Evolutionary conservation across 2,329 filamentous ascomycete species (phyloP).

Genomic region (Trichophaea hybrida): DNA sequence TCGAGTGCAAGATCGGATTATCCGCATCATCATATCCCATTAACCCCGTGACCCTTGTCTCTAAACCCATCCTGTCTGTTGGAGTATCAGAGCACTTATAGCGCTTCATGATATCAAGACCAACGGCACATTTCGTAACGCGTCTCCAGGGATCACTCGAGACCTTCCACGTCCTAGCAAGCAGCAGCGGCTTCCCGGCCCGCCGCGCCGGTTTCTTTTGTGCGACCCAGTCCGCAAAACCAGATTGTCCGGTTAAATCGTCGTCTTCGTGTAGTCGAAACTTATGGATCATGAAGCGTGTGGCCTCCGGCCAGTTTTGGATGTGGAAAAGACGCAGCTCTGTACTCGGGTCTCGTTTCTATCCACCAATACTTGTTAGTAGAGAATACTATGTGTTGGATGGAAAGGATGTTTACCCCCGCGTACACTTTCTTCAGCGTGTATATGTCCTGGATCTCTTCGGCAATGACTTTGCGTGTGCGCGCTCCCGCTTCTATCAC

Average conservation of each 20-base stretch:
- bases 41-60: slow-evolving; percentile 35
- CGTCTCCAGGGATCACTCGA: slow-evolving; percentile 40
- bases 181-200: slow-evolving; percentile 40
- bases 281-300: slow-evolving; percentile 37
- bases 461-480: slow-evolving; percentile 35
- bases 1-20: neutral
- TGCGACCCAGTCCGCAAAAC: slow-evolving; percentile 37
- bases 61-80: slow-evolving; percentile 28
- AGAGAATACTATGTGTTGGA: neutral
- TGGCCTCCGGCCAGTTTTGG: slow-evolving; percentile 41
- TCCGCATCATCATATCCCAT: slow-evolving; percentile 32
- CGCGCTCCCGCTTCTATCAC: slow-evolving; percentile 19
- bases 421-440: slow-evolving; percentile 35
- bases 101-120: slow-evolving; percentile 39
- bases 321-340: slow-evolving; percentile 32
- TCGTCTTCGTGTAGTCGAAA: slow-evolving; percentile 38
- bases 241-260: slow-evolving; percentile 34
- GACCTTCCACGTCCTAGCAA: slow-evolving; percentile 38
- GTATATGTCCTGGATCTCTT: slow-evolving; percentile 36
- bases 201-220: slow-evolving; percentile 36
- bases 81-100: slow-evolving; percentile 28
- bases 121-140: slow-evolving; percentile 35
- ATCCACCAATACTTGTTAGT: neutral
- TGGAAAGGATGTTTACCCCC: slow-evolving; percentile 21
- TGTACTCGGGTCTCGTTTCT: slow-evolving; percentile 3